Percentiles rank a stretch among this genome's conserved stretches.
Conservation (phyloP, 768 basidiomycete species). For the Tephrocybe sp. region DNA sequence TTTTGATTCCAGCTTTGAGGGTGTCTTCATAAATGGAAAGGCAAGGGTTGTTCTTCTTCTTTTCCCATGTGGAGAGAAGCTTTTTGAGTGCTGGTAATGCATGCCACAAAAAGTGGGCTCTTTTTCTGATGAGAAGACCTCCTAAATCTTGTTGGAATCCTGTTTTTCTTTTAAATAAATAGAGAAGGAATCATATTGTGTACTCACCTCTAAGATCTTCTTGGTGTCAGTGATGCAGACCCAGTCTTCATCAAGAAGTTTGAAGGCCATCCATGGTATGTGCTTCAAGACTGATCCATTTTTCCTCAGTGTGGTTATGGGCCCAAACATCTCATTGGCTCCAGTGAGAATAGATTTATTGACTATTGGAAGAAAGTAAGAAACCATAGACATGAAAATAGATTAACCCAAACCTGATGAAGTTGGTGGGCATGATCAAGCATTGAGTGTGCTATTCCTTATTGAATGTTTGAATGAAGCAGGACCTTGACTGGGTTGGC, state of each 20-base stretch:
- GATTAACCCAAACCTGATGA: constrained; percentile 5
- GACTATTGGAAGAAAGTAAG: constrained; percentile 3
- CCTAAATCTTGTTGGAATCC: constrained; percentile 21
- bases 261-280: constrained; percentile 15
- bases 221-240: constrained; percentile 3
- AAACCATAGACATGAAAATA: background rate
- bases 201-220: constrained; percentile 11
- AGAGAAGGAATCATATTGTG: background rate
- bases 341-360: constrained; percentile 11
- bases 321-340: constrained; percentile 12
- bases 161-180: background rate
- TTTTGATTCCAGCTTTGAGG: constrained; percentile 21
- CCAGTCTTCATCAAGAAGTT: constrained; percentile 9
- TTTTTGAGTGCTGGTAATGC: constrained; percentile 27
- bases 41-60: constrained; percentile 9
- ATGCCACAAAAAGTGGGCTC: constrained; percentile 24
- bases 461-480: constrained; percentile 19
- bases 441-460: constrained; percentile 8
- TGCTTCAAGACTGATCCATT: constrained; percentile 8
- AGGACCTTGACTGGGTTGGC: constrained; percentile 19
- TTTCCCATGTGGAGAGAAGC: constrained; percentile 26
- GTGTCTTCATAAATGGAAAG: constrained; percentile 19
- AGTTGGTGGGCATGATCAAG: constrained; percentile 5
- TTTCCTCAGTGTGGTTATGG: constrained; percentile 11
- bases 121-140: constrained; percentile 25